Percentiles rank a stretch among this genome's conserved stretches.
Conservation (phyloP, 495 filamentous ascomycete genomes). For the Hypoxylon fuscum region DNA sequence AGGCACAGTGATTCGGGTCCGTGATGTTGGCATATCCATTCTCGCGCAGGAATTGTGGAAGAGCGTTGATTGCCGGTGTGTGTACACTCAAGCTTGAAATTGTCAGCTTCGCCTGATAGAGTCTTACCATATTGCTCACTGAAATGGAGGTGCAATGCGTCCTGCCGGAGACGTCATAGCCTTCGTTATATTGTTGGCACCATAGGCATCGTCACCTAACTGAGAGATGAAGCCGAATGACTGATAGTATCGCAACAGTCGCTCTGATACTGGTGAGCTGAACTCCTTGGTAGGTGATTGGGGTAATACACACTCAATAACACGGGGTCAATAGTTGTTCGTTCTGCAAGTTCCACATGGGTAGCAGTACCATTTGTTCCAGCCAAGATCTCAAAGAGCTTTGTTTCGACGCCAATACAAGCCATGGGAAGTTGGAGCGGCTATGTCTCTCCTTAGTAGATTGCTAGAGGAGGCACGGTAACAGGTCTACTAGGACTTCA, state of each 20-base stretch:
- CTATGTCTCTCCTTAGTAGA: too few relatives aligned
- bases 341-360: slow-evolving; percentile 42
- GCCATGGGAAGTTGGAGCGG: slow-evolving; percentile 37
- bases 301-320: slow-evolving; percentile 45
- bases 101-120: background rate
- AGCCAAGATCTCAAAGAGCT: slow-evolving; percentile 47
- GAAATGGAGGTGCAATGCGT: slow-evolving; percentile 39
- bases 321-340: slow-evolving; percentile 41
- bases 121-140: slow-evolving; percentile 26
- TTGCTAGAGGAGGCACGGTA: too few relatives aligned
- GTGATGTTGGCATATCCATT: slow-evolving; percentile 18
- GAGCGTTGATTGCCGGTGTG: slow-evolving; percentile 39
- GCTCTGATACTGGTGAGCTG: slow-evolving; percentile 38
- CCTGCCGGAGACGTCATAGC: slow-evolving; percentile 44
- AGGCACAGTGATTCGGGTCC: slow-evolving; percentile 6
- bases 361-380: slow-evolving; percentile 30
- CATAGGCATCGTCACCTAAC: slow-evolving; percentile 44
- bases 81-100: slow-evolving; percentile 45
- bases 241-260: slow-evolving; percentile 56
- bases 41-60: slow-evolving; percentile 42
- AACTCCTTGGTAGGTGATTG: background rate
- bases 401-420: slow-evolving; percentile 49
- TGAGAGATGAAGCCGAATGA: slow-evolving; percentile 51
- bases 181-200: slow-evolving; percentile 47
- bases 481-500: too few relatives aligned